Evolutionary conservation across 306 rosid species (phyloP), one percentile per base, ranked within the genome.

Genomic region (Amphicarpaea edgeworthii): DNA sequence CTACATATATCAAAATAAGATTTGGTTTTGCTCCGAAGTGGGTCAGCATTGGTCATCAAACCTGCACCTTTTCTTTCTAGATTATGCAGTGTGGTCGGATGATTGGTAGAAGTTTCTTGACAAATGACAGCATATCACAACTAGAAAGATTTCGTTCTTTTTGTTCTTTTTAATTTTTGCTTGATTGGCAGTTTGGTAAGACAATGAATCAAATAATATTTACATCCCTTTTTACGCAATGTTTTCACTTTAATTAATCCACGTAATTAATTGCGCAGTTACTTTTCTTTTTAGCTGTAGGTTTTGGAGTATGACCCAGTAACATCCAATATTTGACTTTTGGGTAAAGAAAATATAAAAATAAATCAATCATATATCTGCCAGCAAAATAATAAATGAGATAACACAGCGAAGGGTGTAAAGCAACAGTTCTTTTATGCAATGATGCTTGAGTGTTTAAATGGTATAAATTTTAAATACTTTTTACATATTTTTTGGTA

Each of bases 131-230:
- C 76, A 46, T 65, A 34, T 64, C 10, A 34, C 82, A 57, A 47
- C 46, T 51, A 41, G 47, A 72, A 77, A 23, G 71, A 55, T 58
- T 42, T 64, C 3, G 55, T 69, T 78, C 43, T 3, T 78, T 47
- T 34, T 65, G 40, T n/a, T 11, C 6, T 69, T 64, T 19, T 34
- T 24, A 12, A 24, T 57, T 8, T 45, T 38, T 68, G 53, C 45
- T 28, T 46, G 68, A 60, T 55, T 76, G 69, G 71, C 7, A 34
- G 79, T 72, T 82, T 64, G 66, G 79, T 64, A 23, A 65, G 79
- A 66, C 51, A 82, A 23, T 61, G 6, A 24, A 24, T 24, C 28
- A n/a, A 24, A 24, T 24, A 24, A 30, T 30, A 30, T 30, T 30
- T 4, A 30, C 67, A 71, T 12, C 70, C 16, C 21, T 4, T 82